Evolutionary conservation across 2,329 filamentous ascomycete species (phyloP).

Genomic region (Dichotomopilus funicola): DNA sequence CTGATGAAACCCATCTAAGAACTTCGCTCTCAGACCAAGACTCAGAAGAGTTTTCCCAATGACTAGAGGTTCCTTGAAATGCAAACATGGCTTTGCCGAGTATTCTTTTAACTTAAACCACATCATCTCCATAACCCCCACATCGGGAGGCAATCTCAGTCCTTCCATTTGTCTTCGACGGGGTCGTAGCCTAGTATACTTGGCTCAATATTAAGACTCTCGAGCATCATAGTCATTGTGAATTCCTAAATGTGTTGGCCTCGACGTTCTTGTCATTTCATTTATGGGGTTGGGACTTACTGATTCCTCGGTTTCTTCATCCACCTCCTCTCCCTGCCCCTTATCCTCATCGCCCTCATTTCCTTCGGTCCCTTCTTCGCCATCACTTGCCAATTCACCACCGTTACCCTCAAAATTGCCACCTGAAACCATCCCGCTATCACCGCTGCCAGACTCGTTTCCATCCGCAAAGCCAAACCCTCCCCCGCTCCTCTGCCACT

Average conservation of each 20-base stretch:
- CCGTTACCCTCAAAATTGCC: not conserved
- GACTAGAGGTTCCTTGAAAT: too few species aligned
- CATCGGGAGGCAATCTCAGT: constrained; percentile 9
- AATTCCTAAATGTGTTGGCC: constrained; percentile 24
- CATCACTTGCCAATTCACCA: constrained; percentile 2
- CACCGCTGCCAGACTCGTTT: too few species aligned
- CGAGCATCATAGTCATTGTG: constrained; percentile 35
- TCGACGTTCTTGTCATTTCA: not conserved
- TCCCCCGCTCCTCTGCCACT: constrained; percentile 15
- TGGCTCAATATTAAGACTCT: constrained; percentile 32
- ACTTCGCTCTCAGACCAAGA: too few species aligned
- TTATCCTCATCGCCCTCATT: constrained; percentile 6
- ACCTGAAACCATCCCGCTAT: not conserved
- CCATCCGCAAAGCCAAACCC: constrained; percentile 1
- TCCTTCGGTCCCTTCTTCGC: constrained; percentile 2
- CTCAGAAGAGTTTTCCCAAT: too few species aligned
- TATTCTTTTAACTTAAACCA: not conserved
- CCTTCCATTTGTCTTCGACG: constrained; percentile 27
- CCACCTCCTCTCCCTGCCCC: constrained; percentile 10
- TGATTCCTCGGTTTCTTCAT: constrained; percentile 11
- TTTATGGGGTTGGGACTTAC: constrained; percentile 3
- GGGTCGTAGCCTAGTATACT: constrained; percentile 31
- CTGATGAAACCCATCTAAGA: too few species aligned
- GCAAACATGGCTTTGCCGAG: not conserved
- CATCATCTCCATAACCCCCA: not conserved